A percentile compares a stretch with the other conserved stretches of the same genome.
These are phyloP conservation scores for Williopsis jadinii DNA, from an alignment of 1,139 yeast genomes.

Conservation along the genomic window DNA sequence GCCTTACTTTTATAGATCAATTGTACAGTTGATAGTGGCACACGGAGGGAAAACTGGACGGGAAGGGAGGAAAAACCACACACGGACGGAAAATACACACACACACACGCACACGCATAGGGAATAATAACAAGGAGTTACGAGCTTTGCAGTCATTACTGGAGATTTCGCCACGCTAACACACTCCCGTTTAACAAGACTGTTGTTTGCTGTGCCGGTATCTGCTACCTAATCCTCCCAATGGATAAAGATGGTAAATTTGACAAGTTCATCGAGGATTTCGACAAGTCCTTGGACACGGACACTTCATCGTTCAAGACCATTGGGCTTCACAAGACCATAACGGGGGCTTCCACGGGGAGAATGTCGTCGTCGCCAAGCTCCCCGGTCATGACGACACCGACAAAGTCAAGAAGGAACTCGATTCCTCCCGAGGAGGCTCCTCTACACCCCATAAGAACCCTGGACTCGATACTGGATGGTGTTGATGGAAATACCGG, in stretches of 20 bases:
- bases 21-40: too few relatives aligned
- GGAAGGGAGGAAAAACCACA: too few relatives aligned
- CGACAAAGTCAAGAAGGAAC: constrained; percentile 19
- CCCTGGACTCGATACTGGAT: neutral
- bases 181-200: too few relatives aligned
- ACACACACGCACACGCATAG: too few relatives aligned
- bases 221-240: neutral
- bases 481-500: too few relatives aligned
- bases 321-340: constrained; percentile 4
- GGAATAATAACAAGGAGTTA: too few relatives aligned
- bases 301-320: constrained; percentile 21
- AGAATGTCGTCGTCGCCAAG: constrained; percentile 1
- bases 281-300: constrained; percentile 18
- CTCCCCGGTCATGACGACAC: constrained; percentile 20
- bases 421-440: constrained; percentile 18
- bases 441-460: constrained; percentile 8
- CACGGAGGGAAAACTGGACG: too few relatives aligned
- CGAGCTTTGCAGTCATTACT: too few relatives aligned
- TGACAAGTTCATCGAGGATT: constrained; percentile 21
- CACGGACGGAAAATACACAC: too few relatives aligned
- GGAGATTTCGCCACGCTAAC: too few relatives aligned
- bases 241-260: constrained; percentile 17
- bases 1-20: too few relatives aligned
- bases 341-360: neutral
- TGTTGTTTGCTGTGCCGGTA: too few relatives aligned